phyloP scores from a whole-genome alignment of 768 basidiomycete species.

The Chalciporus pseudorubinellus region DNA sequence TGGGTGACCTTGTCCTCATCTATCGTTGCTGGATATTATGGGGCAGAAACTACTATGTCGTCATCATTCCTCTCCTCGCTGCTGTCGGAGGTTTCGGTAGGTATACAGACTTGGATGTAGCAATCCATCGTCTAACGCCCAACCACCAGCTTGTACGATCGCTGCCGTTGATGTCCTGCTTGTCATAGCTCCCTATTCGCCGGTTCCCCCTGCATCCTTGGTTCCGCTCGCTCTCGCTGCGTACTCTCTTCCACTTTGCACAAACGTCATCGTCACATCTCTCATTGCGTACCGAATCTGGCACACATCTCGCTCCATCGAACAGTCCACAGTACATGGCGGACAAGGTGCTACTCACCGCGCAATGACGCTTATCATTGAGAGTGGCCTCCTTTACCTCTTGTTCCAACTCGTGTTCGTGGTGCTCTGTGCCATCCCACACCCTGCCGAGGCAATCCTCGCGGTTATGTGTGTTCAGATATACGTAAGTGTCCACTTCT shows the following conservation, averaged over 20 bases:
- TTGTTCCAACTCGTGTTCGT: conserved; percentile 40
- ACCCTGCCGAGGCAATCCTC: conserved; percentile 36
- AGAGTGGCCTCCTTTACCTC: conserved; percentile 42
- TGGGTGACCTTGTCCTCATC: conserved; percentile 35
- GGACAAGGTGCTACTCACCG: conserved; percentile 16
- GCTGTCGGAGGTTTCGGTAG: conserved; percentile 36
- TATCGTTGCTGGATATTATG: conserved; percentile 46
- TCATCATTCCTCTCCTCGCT: conserved; percentile 34
- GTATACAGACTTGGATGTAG: conserved; percentile 3
- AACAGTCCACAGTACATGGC: conserved; percentile 10
- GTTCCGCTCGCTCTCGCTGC: conserved; percentile 37
- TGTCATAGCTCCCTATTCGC: conserved; percentile 26
- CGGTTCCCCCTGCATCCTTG: conserved; percentile 34
- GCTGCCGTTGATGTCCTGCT: conserved; percentile 30
- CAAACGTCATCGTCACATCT: conserved; percentile 40
- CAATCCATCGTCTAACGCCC: neutral
- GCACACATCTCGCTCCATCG: conserved; percentile 20
- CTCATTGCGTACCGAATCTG: conserved; percentile 43
- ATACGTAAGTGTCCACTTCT: conserved; percentile 33
- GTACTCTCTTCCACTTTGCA: conserved; percentile 39
- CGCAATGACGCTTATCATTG: conserved; percentile 37
- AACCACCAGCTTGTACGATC: conserved; percentile 28
- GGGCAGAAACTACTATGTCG: conserved; percentile 32
- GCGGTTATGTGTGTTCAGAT: conserved; percentile 39
- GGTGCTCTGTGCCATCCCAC: conserved; percentile 33